Base-by-base conservation (phyloP, 2,329 filamentous ascomycete species). In the Trichoderma atroviride region DNA sequence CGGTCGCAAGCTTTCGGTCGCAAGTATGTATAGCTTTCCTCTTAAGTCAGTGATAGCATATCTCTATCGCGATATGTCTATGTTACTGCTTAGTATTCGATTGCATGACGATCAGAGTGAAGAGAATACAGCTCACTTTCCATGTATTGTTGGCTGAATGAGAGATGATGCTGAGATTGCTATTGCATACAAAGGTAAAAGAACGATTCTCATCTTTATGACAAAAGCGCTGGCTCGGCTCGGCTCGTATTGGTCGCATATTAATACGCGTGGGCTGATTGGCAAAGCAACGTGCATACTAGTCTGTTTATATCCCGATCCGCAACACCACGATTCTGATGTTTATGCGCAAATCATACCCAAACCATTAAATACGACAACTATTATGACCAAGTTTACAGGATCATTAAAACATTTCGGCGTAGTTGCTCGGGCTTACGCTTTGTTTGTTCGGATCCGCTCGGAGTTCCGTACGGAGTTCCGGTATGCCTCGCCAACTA, bases 401-500 rank as follows among this genome's bases (percentile, higher is more conserved):
- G n/a, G 4, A 24, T 11, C 9, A 33, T 27, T 47, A 16, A 29
- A 43, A 22, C 14, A 24, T 0, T 22, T 50, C 31, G 19, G 19
- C 29, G 7, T 9, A 19, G 4, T 50, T 16, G 47, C 43, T 35
- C 43, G 29, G 31, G 22, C 11, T 27, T 62, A 10, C 43, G 40
- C 9, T 35, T 50, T 35, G 4, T 14, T 14, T n/a, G 47, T 24
- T 53, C 60, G 60, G 60, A 40, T 55, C 60, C 60, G 60, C 53
- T 53, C 60, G 60, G 60, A 63, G 31, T 9, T 53, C 60, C 60
- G 60, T 40, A 37, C 61, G 47, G 50, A 64, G 5, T 27, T 53
- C 29, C 47, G 50, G 5, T 3, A 35, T 5, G 10, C 9, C n/a
- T 62, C 9, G 14, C 10, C 16, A 31, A 60, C 5, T 10, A 60